Conservation (phyloP, 495 filamentous ascomycete genomes). For the Sabuloglossum arenarium region DNA sequence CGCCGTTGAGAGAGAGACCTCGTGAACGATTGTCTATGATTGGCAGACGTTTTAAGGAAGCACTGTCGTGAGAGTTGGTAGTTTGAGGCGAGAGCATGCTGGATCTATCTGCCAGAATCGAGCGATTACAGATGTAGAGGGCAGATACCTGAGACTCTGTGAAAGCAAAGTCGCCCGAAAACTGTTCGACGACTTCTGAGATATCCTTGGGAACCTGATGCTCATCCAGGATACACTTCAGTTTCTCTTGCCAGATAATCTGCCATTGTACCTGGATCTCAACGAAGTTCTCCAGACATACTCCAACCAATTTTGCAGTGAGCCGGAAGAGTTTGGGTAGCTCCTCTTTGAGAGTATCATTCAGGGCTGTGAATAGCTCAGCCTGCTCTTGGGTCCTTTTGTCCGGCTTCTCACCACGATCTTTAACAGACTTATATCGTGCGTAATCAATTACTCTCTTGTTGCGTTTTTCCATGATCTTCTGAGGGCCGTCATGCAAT, state of each 20-base stretch:
- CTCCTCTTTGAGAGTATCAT: conserved; percentile 81
- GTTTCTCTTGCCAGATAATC: conserved; percentile 54
- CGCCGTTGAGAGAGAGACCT: conserved; percentile 40
- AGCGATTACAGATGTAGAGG: conserved; percentile 37
- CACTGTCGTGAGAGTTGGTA: conserved; percentile 17
- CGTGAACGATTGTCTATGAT: conserved; percentile 27
- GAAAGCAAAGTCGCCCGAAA: conserved; percentile 48
- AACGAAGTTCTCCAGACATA: conserved; percentile 61
- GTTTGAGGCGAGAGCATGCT: conserved; percentile 33
- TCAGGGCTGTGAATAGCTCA: conserved; percentile 72
- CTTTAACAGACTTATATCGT: conserved; percentile 53
- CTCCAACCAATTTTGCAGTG: conserved; percentile 60
- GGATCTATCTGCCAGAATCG: conserved; percentile 28
- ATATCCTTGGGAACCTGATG: conserved; percentile 39
- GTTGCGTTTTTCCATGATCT: conserved; percentile 76
- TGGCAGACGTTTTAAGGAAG: conserved; percentile 17
- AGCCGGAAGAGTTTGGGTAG: conserved; percentile 65
- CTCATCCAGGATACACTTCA: conserved; percentile 49
- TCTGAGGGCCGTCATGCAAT: conserved; percentile 58
- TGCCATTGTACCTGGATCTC: conserved; percentile 66
- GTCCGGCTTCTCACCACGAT: conserved; percentile 59
- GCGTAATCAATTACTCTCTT: conserved; percentile 81
- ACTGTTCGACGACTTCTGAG: conserved; percentile 45
- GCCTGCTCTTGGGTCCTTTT: conserved; percentile 63
- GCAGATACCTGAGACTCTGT: conserved; percentile 30